A percentile compares a stretch with the other conserved stretches of the same genome.
phyloP scores from a whole-genome alignment of 1,284 basidiomycete genomes.

The Malassezia obtusa region DNA sequence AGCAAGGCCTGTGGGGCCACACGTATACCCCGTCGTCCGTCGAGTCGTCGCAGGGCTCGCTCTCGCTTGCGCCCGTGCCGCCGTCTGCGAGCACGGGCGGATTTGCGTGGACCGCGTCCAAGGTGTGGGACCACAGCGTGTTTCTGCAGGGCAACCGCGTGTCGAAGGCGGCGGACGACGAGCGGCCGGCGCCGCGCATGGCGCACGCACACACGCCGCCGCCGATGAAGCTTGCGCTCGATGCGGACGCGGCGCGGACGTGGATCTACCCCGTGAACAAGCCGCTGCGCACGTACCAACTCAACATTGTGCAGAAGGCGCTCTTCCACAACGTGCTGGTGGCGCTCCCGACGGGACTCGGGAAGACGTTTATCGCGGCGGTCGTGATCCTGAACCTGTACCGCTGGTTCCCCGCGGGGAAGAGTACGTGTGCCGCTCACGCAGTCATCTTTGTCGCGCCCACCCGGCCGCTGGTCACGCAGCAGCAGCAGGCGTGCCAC shows the following conservation, averaged over 20 bases:
- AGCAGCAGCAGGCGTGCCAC: constrained; percentile 79
- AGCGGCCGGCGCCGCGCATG: not conserved
- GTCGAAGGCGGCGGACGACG: not conserved
- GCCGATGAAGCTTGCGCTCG: constrained; percentile 51
- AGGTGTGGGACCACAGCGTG: constrained; percentile 10
- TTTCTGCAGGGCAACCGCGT: constrained; percentile 12
- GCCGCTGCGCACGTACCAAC: constrained; percentile 85
- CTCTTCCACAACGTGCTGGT: constrained; percentile 82
- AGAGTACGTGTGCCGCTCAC: constrained; percentile 55
- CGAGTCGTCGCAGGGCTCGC: constrained; percentile 7
- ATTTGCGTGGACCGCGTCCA: not conserved
- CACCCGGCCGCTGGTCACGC: constrained; percentile 85
- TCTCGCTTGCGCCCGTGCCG: constrained; percentile 10
- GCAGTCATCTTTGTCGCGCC: constrained; percentile 93
- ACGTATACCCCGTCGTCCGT: not conserved
- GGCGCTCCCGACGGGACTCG: constrained; percentile 86
- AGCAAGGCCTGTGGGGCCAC: constrained; percentile 18
- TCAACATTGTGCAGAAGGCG: constrained; percentile 76
- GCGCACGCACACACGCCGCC: not conserved
- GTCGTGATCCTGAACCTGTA: constrained; percentile 65
- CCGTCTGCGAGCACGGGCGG: not conserved
- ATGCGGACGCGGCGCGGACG: constrained; percentile 66
- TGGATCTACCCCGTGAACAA: constrained; percentile 90
- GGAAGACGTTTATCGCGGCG: constrained; percentile 96
- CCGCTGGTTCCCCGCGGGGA: constrained; percentile 41